Base-by-base conservation (phyloP, 2,329 filamentous ascomycete genomes). In the Aspergillus brunneoviolaceus region DNA sequence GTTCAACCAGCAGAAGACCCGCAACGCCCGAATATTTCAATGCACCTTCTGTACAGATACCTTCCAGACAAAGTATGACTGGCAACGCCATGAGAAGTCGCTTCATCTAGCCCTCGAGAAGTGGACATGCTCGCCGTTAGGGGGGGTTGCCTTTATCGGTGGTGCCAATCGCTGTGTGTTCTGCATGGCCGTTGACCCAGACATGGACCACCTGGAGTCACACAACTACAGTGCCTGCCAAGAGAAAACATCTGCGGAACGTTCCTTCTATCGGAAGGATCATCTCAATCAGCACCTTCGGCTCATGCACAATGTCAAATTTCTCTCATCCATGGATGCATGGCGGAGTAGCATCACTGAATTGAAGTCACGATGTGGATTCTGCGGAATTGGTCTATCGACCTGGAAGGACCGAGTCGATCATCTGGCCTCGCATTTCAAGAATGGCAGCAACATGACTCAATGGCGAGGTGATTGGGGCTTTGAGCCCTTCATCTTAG, bases 201-300 rank as follows among this genome's bases (percentile, higher is more conserved):
- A 79, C 7, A 71, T 77, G 25, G 81, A 83, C 14, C 86, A 88
- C 70, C 69, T 87, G 16, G 84, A 86, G 64, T 78, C 76, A 7
- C 86, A 88, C 74, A 85, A 87, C 63, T 85, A 85, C 69, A 75
- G 76, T 35, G 76, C 79, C 29, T 88, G 86, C 66, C 82, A 85
- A 64, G 84, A 87, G 63, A 87, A 87, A 69, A 83, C 83, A 4
- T 63, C 82, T 1, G 81, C 85, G 50, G 83, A 86, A 59, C 79
- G 85, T 39, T 87, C 84, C 0, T 87, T 87, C 69, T 87, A 85
- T 67, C 78, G 85, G 27, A 87, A 87, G 70, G 85, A 87, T 66
- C 85, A 87, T 67, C 77, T 87, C 12, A 81, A 84, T 53, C 85
- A 87, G 66, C 85, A 87, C 69, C 72, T 87, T 33, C 79, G 84